Evolutionary conservation across 768 basidiomycete species (phyloP).

Genomic region (Hygrocybe punicea): DNA sequence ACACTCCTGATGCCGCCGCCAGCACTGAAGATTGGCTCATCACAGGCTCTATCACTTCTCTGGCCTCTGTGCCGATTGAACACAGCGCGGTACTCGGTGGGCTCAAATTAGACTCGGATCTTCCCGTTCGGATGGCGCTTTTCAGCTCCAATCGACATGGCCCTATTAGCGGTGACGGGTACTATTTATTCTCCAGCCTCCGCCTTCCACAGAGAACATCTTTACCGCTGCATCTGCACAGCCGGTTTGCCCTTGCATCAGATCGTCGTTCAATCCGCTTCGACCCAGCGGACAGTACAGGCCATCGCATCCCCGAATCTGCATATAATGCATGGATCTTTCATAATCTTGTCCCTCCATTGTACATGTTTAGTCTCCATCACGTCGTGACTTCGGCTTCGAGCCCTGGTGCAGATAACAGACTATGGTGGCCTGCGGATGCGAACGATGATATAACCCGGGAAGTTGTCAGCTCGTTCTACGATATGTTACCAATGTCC

Average conservation of each 20-base stretch:
- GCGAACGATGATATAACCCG: background rate
- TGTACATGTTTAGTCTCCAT: constrained; percentile 40
- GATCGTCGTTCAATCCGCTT: constrained; percentile 45
- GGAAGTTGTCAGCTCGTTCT: background rate
- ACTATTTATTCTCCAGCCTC: constrained; percentile 43
- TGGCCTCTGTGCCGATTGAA: background rate
- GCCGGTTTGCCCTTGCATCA: constrained; percentile 45
- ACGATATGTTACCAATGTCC: background rate
- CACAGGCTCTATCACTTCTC: constrained; percentile 10
- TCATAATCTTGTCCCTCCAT: constrained; percentile 29
- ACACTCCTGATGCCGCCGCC: background rate
- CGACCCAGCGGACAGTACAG: constrained; percentile 28
- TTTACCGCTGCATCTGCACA: constrained; percentile 47
- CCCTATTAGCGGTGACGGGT: background rate
- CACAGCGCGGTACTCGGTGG: constrained; percentile 6
- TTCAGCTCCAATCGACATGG: background rate
- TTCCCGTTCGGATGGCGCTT: constrained; percentile 26
- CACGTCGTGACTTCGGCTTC: constrained; percentile 16
- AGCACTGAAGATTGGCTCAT: constrained; percentile 1
- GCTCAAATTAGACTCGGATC: constrained; percentile 21
- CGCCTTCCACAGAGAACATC: constrained; percentile 40
- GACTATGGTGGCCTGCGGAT: constrained; percentile 39
- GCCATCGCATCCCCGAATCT: constrained; percentile 8
- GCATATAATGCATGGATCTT: constrained; percentile 48
- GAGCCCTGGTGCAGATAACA: constrained; percentile 7